A percentile compares a stretch with the other conserved stretches of the same genome.
phyloP scores from a whole-genome alignment of 140 eudicot genomes.

The Cichorium intybus region DNA sequence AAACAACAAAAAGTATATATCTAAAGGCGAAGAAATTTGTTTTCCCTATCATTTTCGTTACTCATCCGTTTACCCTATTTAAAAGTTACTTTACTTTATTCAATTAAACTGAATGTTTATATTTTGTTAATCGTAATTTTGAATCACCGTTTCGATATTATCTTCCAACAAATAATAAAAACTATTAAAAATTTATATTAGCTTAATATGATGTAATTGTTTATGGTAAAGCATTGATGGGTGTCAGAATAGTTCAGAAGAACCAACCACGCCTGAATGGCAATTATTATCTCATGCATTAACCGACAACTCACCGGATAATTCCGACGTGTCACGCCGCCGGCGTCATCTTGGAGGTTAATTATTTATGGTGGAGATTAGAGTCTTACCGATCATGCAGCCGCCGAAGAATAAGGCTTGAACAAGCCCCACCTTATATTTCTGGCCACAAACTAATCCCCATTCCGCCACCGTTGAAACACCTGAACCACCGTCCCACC shows the following conservation, averaged over 20 bases:
- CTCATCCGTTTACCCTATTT: no score
- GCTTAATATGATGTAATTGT: no score
- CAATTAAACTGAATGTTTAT: no score
- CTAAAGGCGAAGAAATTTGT: no score
- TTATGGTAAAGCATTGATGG: neutral
- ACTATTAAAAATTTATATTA: no score
- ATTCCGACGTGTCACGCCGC: constrained; percentile 7
- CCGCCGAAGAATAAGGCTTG: constrained; percentile 90
- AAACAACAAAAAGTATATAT: no score
- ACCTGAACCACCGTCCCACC: constrained; percentile 58
- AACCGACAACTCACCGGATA: constrained; percentile 24
- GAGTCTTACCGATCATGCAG: constrained; percentile 79
- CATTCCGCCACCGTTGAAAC: constrained; percentile 80
- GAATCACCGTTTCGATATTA: no score
- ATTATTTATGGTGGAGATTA: neutral
- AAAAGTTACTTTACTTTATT: no score
- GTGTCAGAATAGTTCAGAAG: constrained; percentile 15
- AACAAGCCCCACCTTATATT: constrained; percentile 88
- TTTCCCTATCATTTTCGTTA: no score
- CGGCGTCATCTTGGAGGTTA: neutral
- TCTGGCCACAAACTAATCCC: constrained; percentile 76
- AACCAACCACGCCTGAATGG: constrained; percentile 7
- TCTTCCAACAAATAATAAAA: no score
- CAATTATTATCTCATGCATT: neutral
- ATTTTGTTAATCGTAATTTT: no score